Percentiles rank a stretch among this genome's conserved stretches.
Conservation (phyloP, 1,284 basidiomycete species). For the Ganoderma multipileum region DNA sequence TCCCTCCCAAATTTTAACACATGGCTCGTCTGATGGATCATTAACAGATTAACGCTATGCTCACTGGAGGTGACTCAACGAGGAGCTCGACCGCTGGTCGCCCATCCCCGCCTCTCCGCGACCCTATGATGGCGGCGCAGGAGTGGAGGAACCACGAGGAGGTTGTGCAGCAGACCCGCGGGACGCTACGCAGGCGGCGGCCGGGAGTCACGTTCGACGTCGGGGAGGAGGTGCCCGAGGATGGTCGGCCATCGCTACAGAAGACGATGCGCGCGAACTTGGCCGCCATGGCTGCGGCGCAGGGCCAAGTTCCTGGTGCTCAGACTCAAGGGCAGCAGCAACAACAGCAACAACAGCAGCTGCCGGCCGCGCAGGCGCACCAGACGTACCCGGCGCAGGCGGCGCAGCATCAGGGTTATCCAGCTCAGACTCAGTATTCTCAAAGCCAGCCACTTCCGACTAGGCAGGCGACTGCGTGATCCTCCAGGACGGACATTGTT, state of each 20-base stretch:
- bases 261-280: slow-evolving; percentile 24
- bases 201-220: slow-evolving; percentile 78
- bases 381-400: slow-evolving; percentile 2
- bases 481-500: background rate
- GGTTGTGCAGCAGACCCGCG: slow-evolving; percentile 46
- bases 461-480: slow-evolving; percentile 18
- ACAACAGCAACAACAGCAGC: slow-evolving; percentile 3
- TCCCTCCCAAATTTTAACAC: slow-evolving; percentile 7
- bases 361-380: background rate
- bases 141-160: slow-evolving; percentile 69
- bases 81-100: slow-evolving; percentile 61
- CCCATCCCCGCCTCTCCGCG: slow-evolving; percentile 63
- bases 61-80: slow-evolving; percentile 77
- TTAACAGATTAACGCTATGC: slow-evolving; percentile 66
- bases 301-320: slow-evolving; percentile 9
- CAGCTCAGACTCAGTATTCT: background rate
- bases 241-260: slow-evolving; percentile 25
- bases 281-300: slow-evolving; percentile 11
- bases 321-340: slow-evolving; percentile 4
- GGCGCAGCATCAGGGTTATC: background rate
- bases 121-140: slow-evolving; percentile 65
- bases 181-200: slow-evolving; percentile 55
- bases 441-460: background rate
- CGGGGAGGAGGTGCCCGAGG: slow-evolving; percentile 44
- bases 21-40: slow-evolving; percentile 12